phyloP scores from a whole-genome alignment of 1,284 basidiomycete species.

The Phlebopus sp. region DNA sequence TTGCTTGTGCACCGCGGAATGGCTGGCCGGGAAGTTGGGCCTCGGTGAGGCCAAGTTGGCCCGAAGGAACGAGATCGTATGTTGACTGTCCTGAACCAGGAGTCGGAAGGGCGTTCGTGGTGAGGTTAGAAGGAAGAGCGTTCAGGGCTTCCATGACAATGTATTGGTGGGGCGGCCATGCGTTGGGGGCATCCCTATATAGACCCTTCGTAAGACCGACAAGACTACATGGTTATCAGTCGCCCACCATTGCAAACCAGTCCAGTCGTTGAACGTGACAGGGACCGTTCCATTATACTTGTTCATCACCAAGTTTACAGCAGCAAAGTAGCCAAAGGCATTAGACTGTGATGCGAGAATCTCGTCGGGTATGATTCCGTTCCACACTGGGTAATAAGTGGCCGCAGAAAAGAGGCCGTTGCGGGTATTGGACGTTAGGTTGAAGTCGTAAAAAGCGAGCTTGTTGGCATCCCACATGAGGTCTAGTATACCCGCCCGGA shows the following conservation, averaged over 20 bases:
- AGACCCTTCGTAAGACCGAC: neutral
- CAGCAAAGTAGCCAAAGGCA: constrained; percentile 73
- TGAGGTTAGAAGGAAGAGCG: constrained; percentile 67
- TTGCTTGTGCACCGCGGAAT: constrained; percentile 36
- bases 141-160: constrained; percentile 78
- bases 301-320: constrained; percentile 74
- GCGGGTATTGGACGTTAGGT: constrained; percentile 62
- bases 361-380: constrained; percentile 76
- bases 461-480: constrained; percentile 82
- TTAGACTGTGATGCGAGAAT: constrained; percentile 53
- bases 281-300: constrained; percentile 83
- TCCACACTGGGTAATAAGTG: constrained; percentile 87
- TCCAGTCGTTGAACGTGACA: constrained; percentile 64
- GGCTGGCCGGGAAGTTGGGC: constrained; percentile 67
- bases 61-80: constrained; percentile 66
- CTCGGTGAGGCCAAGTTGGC: constrained; percentile 73
- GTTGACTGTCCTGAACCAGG: constrained; percentile 50
- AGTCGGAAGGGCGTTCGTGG: constrained; percentile 47
- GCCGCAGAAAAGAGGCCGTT: constrained; percentile 67
- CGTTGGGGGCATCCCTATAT: constrained; percentile 67
- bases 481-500: constrained; percentile 76
- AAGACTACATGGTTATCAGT: neutral
- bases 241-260: constrained; percentile 77
- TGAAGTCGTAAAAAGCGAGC: constrained; percentile 88
- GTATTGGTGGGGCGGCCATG: constrained; percentile 87